These are phyloP conservation scores for Neostapfia colusana DNA, from an alignment of 176 grass and related monocot genomes.

Conservation along the genomic window DNA sequence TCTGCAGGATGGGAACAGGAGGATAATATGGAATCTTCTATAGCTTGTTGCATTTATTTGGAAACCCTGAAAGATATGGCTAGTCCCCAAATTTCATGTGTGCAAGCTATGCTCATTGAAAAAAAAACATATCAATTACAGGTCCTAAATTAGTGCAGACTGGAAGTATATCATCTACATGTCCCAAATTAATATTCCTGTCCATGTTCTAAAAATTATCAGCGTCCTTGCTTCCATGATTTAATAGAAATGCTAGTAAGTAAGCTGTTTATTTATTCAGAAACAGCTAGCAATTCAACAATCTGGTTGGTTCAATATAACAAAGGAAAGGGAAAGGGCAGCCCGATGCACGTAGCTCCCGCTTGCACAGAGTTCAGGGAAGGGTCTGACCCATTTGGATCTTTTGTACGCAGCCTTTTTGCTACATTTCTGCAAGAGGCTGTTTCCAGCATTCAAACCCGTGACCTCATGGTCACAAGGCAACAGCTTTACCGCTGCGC, in stretches of 20 bases:
- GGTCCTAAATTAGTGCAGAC: neutral
- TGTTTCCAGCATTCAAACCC: too few relatives aligned
- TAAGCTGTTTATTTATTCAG: conserved; percentile 36
- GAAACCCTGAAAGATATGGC: conserved; percentile 34
- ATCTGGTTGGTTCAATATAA: conserved; percentile 13
- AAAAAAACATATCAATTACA: neutral
- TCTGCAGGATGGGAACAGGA: conserved; percentile 52
- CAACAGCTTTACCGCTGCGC: too few relatives aligned
- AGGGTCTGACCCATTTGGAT: too few relatives aligned
- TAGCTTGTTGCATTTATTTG: conserved; percentile 49
- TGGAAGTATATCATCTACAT: neutral
- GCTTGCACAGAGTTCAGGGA: too few relatives aligned
- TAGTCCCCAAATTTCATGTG: conserved; percentile 49
- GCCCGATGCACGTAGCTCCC: too few relatives aligned
- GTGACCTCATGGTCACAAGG: too few relatives aligned
- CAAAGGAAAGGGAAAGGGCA: too few relatives aligned
- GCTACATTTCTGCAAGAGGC: too few relatives aligned
- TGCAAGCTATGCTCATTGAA: conserved; percentile 39
- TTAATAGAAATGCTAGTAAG: neutral
- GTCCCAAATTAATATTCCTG: conserved; percentile 18
- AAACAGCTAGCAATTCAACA: conserved; percentile 28
- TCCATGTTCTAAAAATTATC: conserved; percentile 17
- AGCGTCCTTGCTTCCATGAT: neutral
- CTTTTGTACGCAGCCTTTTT: too few relatives aligned
- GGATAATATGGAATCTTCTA: conserved; percentile 55